phyloP scores from a whole-genome alignment of 768 basidiomycete species.

The Infundibulicybe gibba region DNA sequence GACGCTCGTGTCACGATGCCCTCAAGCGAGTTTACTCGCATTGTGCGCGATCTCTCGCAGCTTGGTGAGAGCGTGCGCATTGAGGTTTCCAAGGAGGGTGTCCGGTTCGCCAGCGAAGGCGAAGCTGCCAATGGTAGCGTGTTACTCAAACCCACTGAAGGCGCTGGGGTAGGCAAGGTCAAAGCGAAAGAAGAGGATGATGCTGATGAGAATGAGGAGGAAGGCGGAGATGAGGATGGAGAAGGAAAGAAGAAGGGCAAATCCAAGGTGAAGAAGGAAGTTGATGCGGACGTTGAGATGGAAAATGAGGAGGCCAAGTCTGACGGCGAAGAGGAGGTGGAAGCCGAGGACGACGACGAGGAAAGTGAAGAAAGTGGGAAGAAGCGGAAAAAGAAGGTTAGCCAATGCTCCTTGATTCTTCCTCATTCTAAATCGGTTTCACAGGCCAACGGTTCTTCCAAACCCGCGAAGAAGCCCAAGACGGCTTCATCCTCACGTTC shows the following conservation, averaged over 20 bases:
- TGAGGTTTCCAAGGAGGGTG: slow-evolving; percentile 94
- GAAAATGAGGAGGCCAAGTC: slow-evolving; percentile 46
- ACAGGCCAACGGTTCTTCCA: slow-evolving; percentile 33
- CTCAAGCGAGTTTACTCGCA: slow-evolving; percentile 83
- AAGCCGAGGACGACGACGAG: slow-evolving; percentile 45
- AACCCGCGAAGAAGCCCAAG: slow-evolving; percentile 44
- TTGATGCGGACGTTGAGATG: slow-evolving; percentile 42
- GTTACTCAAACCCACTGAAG: slow-evolving; percentile 72
- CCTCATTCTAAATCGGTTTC: slow-evolving; percentile 1
- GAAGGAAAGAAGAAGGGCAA: slow-evolving; percentile 37
- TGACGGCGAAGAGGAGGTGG: slow-evolving; percentile 49
- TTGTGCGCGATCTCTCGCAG: slow-evolving; percentile 86
- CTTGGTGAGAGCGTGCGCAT: slow-evolving; percentile 95
- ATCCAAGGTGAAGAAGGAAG: slow-evolving; percentile 43
- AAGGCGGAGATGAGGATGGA: slow-evolving; percentile 42
- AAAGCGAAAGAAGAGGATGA: slow-evolving; percentile 33
- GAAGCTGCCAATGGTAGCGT: slow-evolving; percentile 92
- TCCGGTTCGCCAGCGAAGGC: slow-evolving; percentile 89
- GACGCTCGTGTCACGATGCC: slow-evolving; percentile 90
- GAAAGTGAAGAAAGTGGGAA: slow-evolving; percentile 51
- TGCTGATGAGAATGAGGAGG: slow-evolving; percentile 28
- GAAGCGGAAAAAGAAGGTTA: slow-evolving; percentile 73
- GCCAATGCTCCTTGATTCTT: neutral
- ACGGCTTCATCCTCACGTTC: slow-evolving; percentile 31
- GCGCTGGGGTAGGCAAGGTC: slow-evolving; percentile 38